Base-by-base conservation (phyloP, 345 rosid genomes). In the Eucalyptus rudis region DNA sequence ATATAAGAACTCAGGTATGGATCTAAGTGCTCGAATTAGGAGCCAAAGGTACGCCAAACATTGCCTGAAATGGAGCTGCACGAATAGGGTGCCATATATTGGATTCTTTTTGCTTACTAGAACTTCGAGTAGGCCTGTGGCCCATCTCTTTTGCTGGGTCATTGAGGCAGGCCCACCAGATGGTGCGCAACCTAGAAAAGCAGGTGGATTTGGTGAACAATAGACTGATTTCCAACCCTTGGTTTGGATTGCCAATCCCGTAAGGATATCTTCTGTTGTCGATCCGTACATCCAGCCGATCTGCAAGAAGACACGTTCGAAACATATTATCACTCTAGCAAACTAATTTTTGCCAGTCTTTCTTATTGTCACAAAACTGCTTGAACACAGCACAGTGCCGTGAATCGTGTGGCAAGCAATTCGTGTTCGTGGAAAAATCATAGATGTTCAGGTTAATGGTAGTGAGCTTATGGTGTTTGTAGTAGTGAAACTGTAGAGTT, bases 261-360 rank as follows among this genome's bases (percentile, higher is more conserved):
- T 96, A 13, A 94, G 83, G 8, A 88, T 3, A 52, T 96, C 99
- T 90, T 97, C 97, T 5, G 94, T 20, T 1, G 88, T 56, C 27
- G 99, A 93, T 51, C 94, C 99, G 59, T 97, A 95, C 54, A 93
- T 90, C 96, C 94, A 95, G 12, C 99, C 98, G 16, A 93, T 33
- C 96, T 95, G 40, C 45, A 29, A 50, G 68, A 66, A 13, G 14
- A 27, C 43, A 25, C 47, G 20, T 20, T 44, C 47, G 44, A 44
- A 76, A 36, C 47, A 20, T 20, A 19, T 40, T 68, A 68, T 68
- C 1, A 33, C 40, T 17, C 80, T 16, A 83, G 58, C 66, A 91
- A 54, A 29, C 44, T 86, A 6, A 13, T 20, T 76, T 71, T 44
- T 56, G 56, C 88, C 25, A 43, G 19, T 86, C 86, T 50, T 15